Conservation (phyloP, 2,329 filamentous ascomycete species). For the Juglanconis juglandina region DNA sequence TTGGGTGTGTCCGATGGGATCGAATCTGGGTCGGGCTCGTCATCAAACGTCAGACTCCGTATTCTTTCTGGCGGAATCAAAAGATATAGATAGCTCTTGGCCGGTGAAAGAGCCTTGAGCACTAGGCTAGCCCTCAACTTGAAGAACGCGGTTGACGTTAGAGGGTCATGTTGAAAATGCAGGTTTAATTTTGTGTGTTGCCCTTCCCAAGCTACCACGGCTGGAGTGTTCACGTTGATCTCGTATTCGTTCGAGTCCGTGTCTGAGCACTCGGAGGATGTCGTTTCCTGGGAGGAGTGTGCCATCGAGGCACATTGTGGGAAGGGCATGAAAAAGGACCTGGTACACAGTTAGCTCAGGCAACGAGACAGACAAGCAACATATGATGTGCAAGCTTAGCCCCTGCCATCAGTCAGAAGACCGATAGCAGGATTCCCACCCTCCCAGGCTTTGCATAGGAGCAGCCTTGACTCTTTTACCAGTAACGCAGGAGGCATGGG, state of each 20-base stretch:
- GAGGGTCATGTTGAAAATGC: slow-evolving; percentile 2
- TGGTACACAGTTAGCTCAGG: not conserved
- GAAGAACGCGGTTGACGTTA: not conserved
- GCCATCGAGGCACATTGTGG: not conserved
- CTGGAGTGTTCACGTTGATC: slow-evolving; percentile 6
- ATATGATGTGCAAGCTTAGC: not conserved
- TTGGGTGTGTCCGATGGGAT: not conserved
- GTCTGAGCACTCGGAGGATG: not conserved
- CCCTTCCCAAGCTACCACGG: slow-evolving; percentile 1
- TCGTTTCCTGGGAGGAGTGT: not conserved
- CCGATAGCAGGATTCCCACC: slow-evolving; percentile 8
- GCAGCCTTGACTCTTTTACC: slow-evolving; percentile 11
- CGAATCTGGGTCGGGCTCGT: not conserved
- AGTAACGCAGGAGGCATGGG: not conserved
- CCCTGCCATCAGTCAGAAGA: not conserved
- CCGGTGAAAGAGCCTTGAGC: slow-evolving; percentile 4
- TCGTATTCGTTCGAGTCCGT: not conserved
- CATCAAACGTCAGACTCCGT: not conserved
- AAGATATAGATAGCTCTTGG: slow-evolving; percentile 4
- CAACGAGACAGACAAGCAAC: not conserved
- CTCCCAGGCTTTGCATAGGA: slow-evolving; percentile 13
- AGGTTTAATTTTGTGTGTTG: not conserved
- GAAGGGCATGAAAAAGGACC: not conserved
- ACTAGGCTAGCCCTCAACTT: slow-evolving; percentile 4
- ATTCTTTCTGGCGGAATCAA: slow-evolving; percentile 6